Evolutionary conservation across 1,284 basidiomycete species (phyloP).

Genomic region (Coniophora puteana): DNA sequence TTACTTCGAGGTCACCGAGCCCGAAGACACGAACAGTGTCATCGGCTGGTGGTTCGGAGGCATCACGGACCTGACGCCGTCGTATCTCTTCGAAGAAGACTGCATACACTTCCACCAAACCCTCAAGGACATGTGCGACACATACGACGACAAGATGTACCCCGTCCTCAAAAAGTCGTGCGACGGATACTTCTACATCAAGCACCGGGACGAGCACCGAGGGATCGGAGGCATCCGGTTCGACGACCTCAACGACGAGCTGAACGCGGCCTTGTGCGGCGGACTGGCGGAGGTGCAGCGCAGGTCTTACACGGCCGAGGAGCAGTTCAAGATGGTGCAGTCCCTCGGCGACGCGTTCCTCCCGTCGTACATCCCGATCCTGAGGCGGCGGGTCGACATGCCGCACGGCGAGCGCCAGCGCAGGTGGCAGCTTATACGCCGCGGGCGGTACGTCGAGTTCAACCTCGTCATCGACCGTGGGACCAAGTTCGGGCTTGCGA

Average conservation of each 20-base stretch:
- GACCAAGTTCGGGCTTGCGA: constrained; percentile 83
- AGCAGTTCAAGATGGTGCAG: constrained; percentile 72
- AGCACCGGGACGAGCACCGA: constrained; percentile 84
- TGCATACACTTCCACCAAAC: constrained; percentile 82
- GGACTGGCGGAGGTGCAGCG: constrained; percentile 34
- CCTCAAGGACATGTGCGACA: constrained; percentile 73
- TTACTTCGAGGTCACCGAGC: constrained; percentile 74
- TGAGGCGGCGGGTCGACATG: constrained; percentile 51
- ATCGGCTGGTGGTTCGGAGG: constrained; percentile 98
- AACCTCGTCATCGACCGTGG: constrained; percentile 85
- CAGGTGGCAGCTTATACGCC: constrained; percentile 84
- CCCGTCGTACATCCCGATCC: constrained; percentile 80
- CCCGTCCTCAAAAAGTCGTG: constrained; percentile 89
- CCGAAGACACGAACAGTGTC: constrained; percentile 37
- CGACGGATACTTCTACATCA: constrained; percentile 92
- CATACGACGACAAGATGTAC: constrained; percentile 60
- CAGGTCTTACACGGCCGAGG: constrained; percentile 42
- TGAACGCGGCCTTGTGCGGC: constrained; percentile 33
- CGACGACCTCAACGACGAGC: constrained; percentile 72
- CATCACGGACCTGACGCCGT: constrained; percentile 89
- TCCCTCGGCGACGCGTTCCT: constrained; percentile 73
- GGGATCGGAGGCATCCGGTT: constrained; percentile 96
- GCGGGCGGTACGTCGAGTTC: constrained; percentile 91
- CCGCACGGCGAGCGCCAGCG: constrained; percentile 60
- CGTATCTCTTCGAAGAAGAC: constrained; percentile 86